Percentiles rank a stretch among this genome's conserved stretches.
These are phyloP conservation scores for Remersonia thermophila DNA, from an alignment of 2,329 filamentous ascomycete species.

Conservation along the genomic window DNA sequence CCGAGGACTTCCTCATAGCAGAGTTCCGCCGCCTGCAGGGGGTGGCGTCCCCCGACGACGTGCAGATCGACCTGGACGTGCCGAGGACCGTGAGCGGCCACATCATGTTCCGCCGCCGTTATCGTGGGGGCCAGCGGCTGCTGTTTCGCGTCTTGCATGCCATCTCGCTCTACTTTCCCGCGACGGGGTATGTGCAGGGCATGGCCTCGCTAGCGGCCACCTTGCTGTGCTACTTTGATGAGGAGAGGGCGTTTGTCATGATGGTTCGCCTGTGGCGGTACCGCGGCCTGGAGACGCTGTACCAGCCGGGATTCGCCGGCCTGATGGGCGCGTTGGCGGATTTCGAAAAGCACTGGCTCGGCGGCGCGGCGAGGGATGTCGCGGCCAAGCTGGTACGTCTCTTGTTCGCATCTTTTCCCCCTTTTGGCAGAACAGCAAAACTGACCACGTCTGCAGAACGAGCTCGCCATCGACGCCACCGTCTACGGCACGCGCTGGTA, in stretches of 20 bases:
- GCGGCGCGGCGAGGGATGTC: slow-evolving; percentile 53
- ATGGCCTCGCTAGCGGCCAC: slow-evolving; percentile 94
- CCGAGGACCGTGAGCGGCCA: slow-evolving; percentile 89
- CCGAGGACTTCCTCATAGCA: slow-evolving; percentile 59
- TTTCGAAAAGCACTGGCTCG: slow-evolving; percentile 76
- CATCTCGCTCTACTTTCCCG: slow-evolving; percentile 79
- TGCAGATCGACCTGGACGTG: slow-evolving; percentile 95
- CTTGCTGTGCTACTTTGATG: slow-evolving; percentile 90
- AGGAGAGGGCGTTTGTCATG: slow-evolving; percentile 92
- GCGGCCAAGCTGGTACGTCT: slow-evolving; percentile 61
- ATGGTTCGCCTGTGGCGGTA: slow-evolving; percentile 87
- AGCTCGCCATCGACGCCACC: slow-evolving; percentile 71
- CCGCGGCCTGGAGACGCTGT: slow-evolving; percentile 73
- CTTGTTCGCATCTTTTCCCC: not conserved
- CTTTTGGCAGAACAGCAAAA: not conserved
- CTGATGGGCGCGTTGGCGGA: slow-evolving; percentile 76
- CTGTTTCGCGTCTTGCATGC: slow-evolving; percentile 88
- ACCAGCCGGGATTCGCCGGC: slow-evolving; percentile 71
- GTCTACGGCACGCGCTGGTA: slow-evolving; percentile 98
- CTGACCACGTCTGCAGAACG: slow-evolving; percentile 36
- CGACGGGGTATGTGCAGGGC: slow-evolving; percentile 91
- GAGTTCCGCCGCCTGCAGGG: slow-evolving; percentile 63
- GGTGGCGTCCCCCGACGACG: slow-evolving; percentile 71
- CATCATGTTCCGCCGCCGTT: slow-evolving; percentile 91
- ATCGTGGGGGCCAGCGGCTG: slow-evolving; percentile 81